Evolutionary conservation across 495 filamentous ascomycete species (phyloP).

Genomic region (Neurospora discreta): DNA sequence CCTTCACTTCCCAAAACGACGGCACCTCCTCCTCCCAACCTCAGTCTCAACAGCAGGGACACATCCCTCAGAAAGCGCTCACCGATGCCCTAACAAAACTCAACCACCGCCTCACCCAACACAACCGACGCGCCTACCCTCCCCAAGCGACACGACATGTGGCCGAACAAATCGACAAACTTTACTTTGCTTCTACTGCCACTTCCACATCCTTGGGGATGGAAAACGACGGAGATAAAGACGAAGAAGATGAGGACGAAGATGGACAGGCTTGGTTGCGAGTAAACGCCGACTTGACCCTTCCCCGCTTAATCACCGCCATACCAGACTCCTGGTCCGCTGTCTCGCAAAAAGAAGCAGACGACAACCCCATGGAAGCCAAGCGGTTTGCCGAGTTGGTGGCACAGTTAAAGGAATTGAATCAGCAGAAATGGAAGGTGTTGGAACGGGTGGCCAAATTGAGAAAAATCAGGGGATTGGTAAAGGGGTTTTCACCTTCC

Average conservation of each 20-base stretch:
- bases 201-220: conserved; percentile 24
- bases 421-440: conserved; percentile 40
- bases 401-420: conserved; percentile 38
- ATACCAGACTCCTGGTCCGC: not conserved
- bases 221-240: conserved; percentile 17
- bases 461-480: conserved; percentile 42
- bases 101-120: conserved; percentile 56
- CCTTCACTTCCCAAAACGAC: conserved; percentile 36
- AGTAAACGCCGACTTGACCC: conserved; percentile 33
- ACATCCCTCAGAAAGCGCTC: conserved; percentile 41
- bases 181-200: conserved; percentile 48
- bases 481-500: conserved; percentile 41
- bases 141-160: conserved; percentile 68
- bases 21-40: not conserved
- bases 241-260: conserved; percentile 17
- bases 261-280: conserved; percentile 35
- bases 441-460: conserved; percentile 46
- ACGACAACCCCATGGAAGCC: conserved; percentile 23
- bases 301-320: conserved; percentile 21
- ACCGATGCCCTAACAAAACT: conserved; percentile 42
- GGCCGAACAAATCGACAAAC: conserved; percentile 66
- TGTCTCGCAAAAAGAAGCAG: conserved; percentile 16
- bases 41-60: conserved; percentile 27
- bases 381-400: conserved; percentile 44
- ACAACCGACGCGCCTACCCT: conserved; percentile 60